Base-by-base conservation (phyloP, 2,329 filamentous ascomycete genomes). In the Fusarium sp. region DNA sequence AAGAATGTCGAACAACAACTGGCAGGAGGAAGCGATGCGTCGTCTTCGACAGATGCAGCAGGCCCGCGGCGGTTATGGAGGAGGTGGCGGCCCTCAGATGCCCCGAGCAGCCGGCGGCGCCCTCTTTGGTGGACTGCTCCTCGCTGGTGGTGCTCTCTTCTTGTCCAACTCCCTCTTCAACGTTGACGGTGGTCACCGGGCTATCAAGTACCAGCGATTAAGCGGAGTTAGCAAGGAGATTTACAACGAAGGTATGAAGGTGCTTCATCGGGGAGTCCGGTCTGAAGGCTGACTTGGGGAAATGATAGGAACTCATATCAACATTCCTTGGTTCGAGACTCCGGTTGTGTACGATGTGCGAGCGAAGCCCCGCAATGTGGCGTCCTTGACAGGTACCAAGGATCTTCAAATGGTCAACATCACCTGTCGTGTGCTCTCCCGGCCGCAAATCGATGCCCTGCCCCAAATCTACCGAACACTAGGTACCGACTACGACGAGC, bases 381-480 rank as follows among this genome's bases (percentile, higher is more conserved):
- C 95, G 67, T 98, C 95, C 67, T 86, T 99, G 67, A 99, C 95
- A 57, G 95, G 95, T 70, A 99, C 95, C 74, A 99, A 99, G 84
- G 95, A 99, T 79, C 82, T 99, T 79, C 95, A 99, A 83, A 99
- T 99, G 95, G 95, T 98, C 75, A 99, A 99, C 86, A 98, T 99
- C 76, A 99, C 94, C 74, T 99, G 95, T 80, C 94, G 95, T 91
- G 95, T 99, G 56, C 91, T 99, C 49, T 97, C 94, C 56, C 85
- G 93, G 70, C 95, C 95, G 53, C 88, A 93, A 55, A 82, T 99
- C 72, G 88, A 91, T 66, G 91, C 93, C 29, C 87, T 99, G 37
- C 95, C 95, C 15, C 92, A 97, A 80, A 99, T 99, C 73, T 99
- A 98, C 84, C 86, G 95, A 67, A 99, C 95, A 1, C 85, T 99